A percentile compares a stretch with the other conserved stretches of the same genome.
Conservation (phyloP, 768 basidiomycete genomes). For the Termitomyces sp. region DNA sequence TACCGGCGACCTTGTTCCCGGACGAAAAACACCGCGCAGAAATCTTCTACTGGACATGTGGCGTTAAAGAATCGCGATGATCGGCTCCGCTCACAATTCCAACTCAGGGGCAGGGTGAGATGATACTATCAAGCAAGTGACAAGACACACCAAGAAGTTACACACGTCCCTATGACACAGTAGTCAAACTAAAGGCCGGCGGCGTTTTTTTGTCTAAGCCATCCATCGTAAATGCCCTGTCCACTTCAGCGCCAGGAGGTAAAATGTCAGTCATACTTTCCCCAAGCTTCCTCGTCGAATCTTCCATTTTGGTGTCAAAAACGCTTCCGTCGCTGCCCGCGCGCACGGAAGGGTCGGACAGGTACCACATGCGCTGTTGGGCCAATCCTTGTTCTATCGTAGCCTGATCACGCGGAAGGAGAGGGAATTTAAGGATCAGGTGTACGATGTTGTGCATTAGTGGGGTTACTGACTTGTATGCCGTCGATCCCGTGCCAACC, state of each 20-base stretch:
- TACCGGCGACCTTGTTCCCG: neutral
- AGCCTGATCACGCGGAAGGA: constrained; percentile 15
- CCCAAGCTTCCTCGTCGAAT: constrained; percentile 10
- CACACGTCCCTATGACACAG: neutral
- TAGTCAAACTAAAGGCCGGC: neutral
- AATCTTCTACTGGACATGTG: neutral
- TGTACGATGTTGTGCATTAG: neutral
- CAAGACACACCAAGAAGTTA: neutral
- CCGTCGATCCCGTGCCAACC: constrained; percentile 31
- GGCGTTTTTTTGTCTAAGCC: neutral
- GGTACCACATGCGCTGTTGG: constrained; percentile 34
- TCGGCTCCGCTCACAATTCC: neutral
- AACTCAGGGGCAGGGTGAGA: neutral
- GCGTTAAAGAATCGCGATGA: neutral
- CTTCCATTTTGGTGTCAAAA: constrained; percentile 9
- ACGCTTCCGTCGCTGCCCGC: constrained; percentile 14
- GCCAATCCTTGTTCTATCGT: constrained; percentile 34
- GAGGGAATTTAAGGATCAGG: neutral
- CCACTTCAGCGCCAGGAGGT: constrained; percentile 10
- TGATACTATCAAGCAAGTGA: neutral
- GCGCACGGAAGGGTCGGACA: constrained; percentile 7
- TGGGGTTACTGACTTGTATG: constrained; percentile 14
- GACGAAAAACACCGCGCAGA: neutral
- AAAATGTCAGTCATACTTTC: constrained; percentile 16
- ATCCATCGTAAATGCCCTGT: constrained; percentile 3